Evolutionary conservation across 371 early-diverging fungal species (phyloP).

Genomic region (Mortierella sp.): DNA sequence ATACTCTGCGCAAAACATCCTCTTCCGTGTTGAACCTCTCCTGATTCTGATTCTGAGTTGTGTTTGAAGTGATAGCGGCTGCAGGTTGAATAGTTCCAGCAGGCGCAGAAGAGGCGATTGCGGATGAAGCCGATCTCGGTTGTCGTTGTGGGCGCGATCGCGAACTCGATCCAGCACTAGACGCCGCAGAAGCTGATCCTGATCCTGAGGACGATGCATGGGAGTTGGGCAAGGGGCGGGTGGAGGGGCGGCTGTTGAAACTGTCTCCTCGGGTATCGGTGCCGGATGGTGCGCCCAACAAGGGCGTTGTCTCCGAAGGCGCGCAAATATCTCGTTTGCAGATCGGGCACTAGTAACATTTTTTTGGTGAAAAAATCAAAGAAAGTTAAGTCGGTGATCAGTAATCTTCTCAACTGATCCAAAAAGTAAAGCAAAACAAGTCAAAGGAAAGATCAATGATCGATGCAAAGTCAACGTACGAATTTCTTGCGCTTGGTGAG

Average conservation of each 20-base stretch:
- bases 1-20: constrained; percentile 27
- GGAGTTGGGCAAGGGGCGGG: constrained; percentile 8
- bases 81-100: not conserved
- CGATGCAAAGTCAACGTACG: constrained; percentile 54
- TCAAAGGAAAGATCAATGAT: not conserved
- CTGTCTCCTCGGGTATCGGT: not conserved
- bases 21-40: constrained; percentile 14
- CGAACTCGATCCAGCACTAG: not conserved
- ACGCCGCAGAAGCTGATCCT: constrained; percentile 6
- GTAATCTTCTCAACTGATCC: too few species aligned
- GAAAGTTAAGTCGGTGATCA: not conserved
- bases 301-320: constrained; percentile 44
- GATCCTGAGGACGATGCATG: constrained; percentile 9
- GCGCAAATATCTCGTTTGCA: constrained; percentile 77
- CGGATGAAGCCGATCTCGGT: not conserved
- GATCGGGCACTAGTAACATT: constrained; percentile 70
- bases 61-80: not conserved
- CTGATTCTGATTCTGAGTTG: not conserved
- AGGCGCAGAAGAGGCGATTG: not conserved
- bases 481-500: constrained; percentile 82
- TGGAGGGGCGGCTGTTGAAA: not conserved
- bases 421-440: not conserved
- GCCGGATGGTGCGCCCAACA: constrained; percentile 17
- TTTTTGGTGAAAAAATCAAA: constrained; percentile 7
- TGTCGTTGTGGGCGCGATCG: constrained; percentile 1